Conservation (phyloP, 164 flowering plant species). For the Magnolia officinalis region DNA sequence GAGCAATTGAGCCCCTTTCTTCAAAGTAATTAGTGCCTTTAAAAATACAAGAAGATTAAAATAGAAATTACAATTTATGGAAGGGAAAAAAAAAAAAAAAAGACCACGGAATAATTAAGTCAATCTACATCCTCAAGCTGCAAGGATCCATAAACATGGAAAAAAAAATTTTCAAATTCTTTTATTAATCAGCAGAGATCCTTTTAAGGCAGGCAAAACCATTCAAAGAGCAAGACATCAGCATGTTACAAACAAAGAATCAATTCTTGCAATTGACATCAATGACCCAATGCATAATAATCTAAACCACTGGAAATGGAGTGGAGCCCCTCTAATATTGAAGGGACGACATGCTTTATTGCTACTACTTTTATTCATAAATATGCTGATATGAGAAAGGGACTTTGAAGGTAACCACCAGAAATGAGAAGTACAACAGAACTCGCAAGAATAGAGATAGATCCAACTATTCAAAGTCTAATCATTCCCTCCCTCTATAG, state of each 20-base stretch:
- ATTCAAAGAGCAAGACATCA: not conserved
- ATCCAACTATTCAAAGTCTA: not conserved
- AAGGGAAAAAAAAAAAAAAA: too few species aligned
- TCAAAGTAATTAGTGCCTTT: conserved; percentile 76
- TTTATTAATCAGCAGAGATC: not conserved
- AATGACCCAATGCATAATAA: not conserved
- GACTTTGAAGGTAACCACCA: not conserved
- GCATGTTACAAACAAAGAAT: not conserved
- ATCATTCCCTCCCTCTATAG: too few species aligned
- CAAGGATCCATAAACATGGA: not conserved
- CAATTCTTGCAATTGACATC: not conserved
- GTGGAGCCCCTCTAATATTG: not conserved
- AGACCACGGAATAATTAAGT: not conserved
- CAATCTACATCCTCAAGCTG: not conserved
- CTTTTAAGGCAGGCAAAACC: not conserved
- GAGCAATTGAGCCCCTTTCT: conserved; percentile 91
- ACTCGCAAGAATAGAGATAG: not conserved
- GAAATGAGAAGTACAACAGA: not conserved
- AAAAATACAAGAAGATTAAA: conserved; percentile 15
- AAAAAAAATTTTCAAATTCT: not conserved
- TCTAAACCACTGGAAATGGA: not conserved
- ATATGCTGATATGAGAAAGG: too few species aligned
- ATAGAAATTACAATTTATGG: not conserved
- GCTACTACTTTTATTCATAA: not conserved
- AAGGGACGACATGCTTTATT: not conserved